These are phyloP conservation scores for Aspergillus nidulans DNA, from an alignment of 495 filamentous ascomycete species.

Conservation along the genomic window DNA sequence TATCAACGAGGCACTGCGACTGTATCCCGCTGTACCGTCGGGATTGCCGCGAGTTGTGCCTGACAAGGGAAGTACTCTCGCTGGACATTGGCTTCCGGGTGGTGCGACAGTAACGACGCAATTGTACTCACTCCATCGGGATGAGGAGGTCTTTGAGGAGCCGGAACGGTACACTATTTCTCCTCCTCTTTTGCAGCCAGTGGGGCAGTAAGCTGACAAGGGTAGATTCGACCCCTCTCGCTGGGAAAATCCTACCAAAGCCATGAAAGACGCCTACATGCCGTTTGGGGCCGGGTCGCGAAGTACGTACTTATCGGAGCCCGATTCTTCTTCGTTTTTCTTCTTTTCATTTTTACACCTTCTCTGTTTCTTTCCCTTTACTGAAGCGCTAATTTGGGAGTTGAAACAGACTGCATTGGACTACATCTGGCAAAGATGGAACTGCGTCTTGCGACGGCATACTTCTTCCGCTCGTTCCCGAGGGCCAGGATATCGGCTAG, in stretches of 20 bases:
- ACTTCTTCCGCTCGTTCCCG: conserved; percentile 33
- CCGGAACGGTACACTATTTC: conserved; percentile 21
- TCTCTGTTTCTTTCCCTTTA: no score
- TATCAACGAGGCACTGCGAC: conserved; percentile 53
- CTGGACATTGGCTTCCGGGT: conserved; percentile 28
- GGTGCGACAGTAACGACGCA: conserved; percentile 35
- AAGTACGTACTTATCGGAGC: conserved; percentile 21
- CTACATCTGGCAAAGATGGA: conserved; percentile 35
- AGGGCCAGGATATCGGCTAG: conserved; percentile 16
- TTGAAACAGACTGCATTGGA: conserved; percentile 34
- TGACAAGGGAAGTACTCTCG: conserved; percentile 21
- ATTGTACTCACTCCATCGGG: conserved; percentile 40
- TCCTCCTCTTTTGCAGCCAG: no score
- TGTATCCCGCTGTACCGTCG: conserved; percentile 47
- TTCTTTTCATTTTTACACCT: no score
- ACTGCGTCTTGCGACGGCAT: conserved; percentile 28
- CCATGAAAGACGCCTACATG: conserved; percentile 50
- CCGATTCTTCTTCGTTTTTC: neutral
- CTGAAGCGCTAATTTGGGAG: neutral
- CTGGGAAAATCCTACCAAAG: conserved; percentile 41
- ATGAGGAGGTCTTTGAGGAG: conserved; percentile 25
- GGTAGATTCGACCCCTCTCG: conserved; percentile 42
- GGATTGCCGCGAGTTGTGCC: conserved; percentile 39
- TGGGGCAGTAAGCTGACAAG: no score
- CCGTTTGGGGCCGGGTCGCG: conserved; percentile 50